These are phyloP conservation scores for Escovopsis sp. DNA, from an alignment of 2,329 filamentous ascomycete genomes.

Conservation along the genomic window DNA sequence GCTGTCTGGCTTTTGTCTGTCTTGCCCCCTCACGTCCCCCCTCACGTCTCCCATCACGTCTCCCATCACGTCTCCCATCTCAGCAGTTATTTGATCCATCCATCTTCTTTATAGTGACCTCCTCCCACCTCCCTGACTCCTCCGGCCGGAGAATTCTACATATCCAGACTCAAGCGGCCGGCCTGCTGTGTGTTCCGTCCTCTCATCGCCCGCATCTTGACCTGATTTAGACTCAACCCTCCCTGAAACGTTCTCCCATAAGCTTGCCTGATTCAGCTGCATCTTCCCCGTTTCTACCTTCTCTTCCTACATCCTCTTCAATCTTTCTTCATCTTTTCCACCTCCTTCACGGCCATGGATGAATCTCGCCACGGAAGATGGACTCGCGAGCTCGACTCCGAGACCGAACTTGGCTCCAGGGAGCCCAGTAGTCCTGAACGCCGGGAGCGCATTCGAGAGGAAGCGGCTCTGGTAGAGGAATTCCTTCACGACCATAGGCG, in stretches of 20 bases:
- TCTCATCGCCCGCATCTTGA: background rate
- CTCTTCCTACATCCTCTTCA: background rate
- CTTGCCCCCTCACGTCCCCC: no score
- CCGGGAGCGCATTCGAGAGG: no score
- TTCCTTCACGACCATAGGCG: no score
- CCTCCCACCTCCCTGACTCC: background rate
- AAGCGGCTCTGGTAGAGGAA: no score
- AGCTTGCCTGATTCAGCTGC: no score
- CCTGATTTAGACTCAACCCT: background rate
- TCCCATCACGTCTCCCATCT: no score
- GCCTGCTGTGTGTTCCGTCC: background rate
- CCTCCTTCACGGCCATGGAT: background rate
- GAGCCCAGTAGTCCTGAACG: no score
- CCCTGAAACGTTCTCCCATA: background rate
- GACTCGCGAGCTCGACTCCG: background rate
- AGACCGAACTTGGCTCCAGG: background rate
- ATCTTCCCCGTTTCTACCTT: no score
- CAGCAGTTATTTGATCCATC: no score
- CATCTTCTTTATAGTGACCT: background rate
- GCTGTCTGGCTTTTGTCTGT: no score
- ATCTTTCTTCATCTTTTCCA: background rate
- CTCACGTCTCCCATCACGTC: no score
- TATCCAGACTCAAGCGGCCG: background rate
- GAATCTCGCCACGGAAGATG: background rate
- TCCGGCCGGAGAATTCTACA: background rate